Evolutionary conservation across 2,329 filamentous ascomycete species (phyloP), one percentile per base, ranked within the genome.

Genomic region (Pleomassaria siparia): DNA sequence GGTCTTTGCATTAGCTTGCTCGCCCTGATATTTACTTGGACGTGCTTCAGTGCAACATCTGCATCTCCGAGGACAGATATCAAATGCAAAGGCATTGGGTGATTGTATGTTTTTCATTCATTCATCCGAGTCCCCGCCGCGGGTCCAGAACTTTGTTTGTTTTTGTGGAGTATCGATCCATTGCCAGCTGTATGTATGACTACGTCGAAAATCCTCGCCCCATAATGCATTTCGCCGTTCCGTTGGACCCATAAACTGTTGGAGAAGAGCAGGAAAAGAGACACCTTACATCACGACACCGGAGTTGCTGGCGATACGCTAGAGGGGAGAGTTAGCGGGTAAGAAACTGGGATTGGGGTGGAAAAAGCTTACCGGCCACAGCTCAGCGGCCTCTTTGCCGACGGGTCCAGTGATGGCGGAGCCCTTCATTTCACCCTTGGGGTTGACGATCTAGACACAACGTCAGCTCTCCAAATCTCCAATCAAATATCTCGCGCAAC

Each of bases 371-470:
- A 92, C 89, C 76, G 94, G 94, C 94, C 94, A 99, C 72, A 99
- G 85, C 83, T 99, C 94, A 77, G 94, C 94, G 76, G 94, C 94
- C 83, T 99, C 94, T 88, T 99, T 99, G 78, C 92, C 94, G 74
- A 99, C 92, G 70, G 94, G 94, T 69, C 94, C 94, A 69, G 94
- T 99, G 77, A 99, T 99, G 77, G 94, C 94, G 62, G 91, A 96
- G 75, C 94, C 94, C 88, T 99, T 99, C 94, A 99, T 99, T 83
- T 99, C 94, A 81, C 94, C 94, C 89, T 99, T 99, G 79, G 92
- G 91, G 85, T 99, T 99, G 84, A 99, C 94, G 73, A 99, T 99
- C 89, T 94, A 72, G 46, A 39, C 43, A 37, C 5, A 9, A 9
- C n/a, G 20, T 37, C 20, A 37, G 33, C 33, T 10, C 5, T 10